A percentile compares a stretch with the other conserved stretches of the same genome.
These are phyloP conservation scores for Phoma sp. DNA, from an alignment of 2,329 filamentous ascomycete species.

Conservation along the genomic window DNA sequence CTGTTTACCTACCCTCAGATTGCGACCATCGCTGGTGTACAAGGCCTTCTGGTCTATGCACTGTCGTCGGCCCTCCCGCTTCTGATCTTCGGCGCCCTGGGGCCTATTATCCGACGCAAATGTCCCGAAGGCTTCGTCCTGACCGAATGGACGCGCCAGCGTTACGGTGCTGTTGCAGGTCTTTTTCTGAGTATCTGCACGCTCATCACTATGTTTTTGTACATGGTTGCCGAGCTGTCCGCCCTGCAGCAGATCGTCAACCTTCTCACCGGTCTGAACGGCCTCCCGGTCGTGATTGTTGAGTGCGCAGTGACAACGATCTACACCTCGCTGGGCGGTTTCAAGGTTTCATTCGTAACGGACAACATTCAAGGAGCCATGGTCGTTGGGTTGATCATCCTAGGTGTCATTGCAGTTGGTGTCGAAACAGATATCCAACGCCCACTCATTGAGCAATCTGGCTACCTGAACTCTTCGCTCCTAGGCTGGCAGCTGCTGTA, in stretches of 20 bases:
- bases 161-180: conserved; percentile 73
- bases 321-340: conserved; percentile 83
- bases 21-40: conserved; percentile 77
- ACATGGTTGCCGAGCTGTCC: conserved; percentile 86
- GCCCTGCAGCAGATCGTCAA: conserved; percentile 80
- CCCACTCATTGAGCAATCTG: conserved; percentile 70
- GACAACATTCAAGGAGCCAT: conserved; percentile 82
- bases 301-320: conserved; percentile 79
- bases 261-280: conserved; percentile 75
- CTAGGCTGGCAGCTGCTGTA: conserved; percentile 87
- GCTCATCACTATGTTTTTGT: conserved; percentile 80
- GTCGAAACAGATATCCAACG: conserved; percentile 75
- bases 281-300: conserved; percentile 77
- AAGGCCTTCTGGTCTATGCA: conserved; percentile 79
- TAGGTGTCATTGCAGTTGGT: conserved; percentile 79
- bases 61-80: conserved; percentile 75
- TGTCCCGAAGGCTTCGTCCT: conserved; percentile 85
- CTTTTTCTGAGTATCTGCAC: conserved; percentile 80
- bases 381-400: conserved; percentile 75
- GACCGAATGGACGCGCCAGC: conserved; percentile 82
- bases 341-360: conserved; percentile 83
- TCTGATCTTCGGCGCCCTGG: conserved; percentile 74
- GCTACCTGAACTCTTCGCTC: conserved; percentile 70
- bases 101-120: conserved; percentile 78
- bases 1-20: conserved; percentile 84